Conservation (phyloP, 1,284 basidiomycete genomes). For the Ceratobasidium sp. region DNA sequence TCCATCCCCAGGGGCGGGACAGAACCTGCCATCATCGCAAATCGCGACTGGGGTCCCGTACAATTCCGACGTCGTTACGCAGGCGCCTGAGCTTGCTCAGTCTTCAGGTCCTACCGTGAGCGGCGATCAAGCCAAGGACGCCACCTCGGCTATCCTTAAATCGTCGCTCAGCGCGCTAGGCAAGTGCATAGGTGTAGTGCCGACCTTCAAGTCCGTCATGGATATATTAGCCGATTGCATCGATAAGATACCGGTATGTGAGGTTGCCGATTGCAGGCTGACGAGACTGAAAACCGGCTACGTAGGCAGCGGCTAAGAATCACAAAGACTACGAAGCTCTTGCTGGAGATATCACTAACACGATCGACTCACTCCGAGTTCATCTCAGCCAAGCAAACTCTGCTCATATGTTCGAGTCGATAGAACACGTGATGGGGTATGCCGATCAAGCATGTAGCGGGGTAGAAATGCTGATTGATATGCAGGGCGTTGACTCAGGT, state of each 20-base stretch:
- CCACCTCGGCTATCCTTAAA: too few species aligned
- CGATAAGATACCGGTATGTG: slow-evolving; percentile 2
- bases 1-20: too few species aligned
- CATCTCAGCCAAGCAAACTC: neutral
- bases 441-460: neutral
- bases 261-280: neutral
- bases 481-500: neutral
- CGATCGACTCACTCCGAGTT: neutral
- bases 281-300: neutral
- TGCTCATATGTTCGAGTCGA: neutral
- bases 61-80: too few species aligned
- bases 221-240: neutral
- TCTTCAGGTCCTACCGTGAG: too few species aligned
- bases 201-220: neutral
- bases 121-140: too few species aligned
- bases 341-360: too few species aligned
- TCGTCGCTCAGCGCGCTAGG: too few species aligned
- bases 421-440: neutral
- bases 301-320: neutral
- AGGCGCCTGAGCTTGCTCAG: too few species aligned
- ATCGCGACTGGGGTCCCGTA: too few species aligned
- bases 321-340: neutral
- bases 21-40: too few species aligned
- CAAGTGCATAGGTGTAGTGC: neutral
- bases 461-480: neutral